Percentiles rank a stretch among this genome's conserved stretches.
Evolutionary conservation across 2,329 filamentous ascomycete genomes (phyloP).

Genomic region (Byssoonygena ceratinophila): DNA sequence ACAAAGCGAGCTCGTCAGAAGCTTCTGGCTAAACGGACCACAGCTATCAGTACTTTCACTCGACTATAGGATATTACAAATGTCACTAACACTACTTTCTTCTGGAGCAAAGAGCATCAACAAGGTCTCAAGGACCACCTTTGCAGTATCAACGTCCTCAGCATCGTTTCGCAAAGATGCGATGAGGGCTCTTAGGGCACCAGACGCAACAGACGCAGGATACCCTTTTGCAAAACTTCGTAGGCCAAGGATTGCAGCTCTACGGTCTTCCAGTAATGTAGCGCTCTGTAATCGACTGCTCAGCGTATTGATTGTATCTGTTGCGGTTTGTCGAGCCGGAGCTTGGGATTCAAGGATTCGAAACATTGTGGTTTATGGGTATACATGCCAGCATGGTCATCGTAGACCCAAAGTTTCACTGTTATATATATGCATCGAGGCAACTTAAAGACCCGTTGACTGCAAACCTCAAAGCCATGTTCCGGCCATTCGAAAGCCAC

Average conservation of each 20-base stretch:
- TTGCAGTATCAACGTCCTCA: slow-evolving; percentile 92
- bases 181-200: slow-evolving; percentile 80
- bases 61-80: background rate
- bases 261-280: slow-evolving; percentile 84
- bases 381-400: slow-evolving; percentile 34
- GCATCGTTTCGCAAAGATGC: slow-evolving; percentile 73
- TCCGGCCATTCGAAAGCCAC: slow-evolving; percentile 5
- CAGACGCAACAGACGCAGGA: slow-evolving; percentile 88
- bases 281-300: slow-evolving; percentile 79
- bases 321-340: slow-evolving; percentile 90
- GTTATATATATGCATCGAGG: slow-evolving; percentile 10
- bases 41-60: slow-evolving; percentile 19
- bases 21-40: slow-evolving; percentile 60
- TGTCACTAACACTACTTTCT: slow-evolving; percentile 45
- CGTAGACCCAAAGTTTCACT: slow-evolving; percentile 18
- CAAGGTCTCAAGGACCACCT: slow-evolving; percentile 87
- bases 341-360: slow-evolving; percentile 58
- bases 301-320: slow-evolving; percentile 83
- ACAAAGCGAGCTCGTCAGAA: slow-evolving; percentile 88
- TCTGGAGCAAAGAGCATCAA: slow-evolving; percentile 78
- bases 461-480: background rate
- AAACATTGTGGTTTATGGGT: slow-evolving; percentile 36
- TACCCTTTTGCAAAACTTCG: slow-evolving; percentile 95
- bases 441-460: background rate
- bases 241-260: slow-evolving; percentile 82